Evolutionary conservation across 345 rosid genomes (phyloP).

Genomic region (Acer saccharum): DNA sequence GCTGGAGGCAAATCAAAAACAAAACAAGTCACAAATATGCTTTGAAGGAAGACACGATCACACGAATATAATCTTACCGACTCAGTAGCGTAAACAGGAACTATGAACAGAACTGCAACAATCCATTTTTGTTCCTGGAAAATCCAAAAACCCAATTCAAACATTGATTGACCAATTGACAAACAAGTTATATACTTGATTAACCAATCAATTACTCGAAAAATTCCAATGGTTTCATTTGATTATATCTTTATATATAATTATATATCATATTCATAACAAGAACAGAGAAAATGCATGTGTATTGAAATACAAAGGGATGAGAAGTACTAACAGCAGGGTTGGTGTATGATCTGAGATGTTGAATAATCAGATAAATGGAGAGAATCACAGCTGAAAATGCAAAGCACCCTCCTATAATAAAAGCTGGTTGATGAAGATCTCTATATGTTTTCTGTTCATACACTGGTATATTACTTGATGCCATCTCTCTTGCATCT

Average conservation of each 20-base stretch:
- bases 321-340: constrained; percentile 49
- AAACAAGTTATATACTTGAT: no score
- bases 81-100: constrained; percentile 83
- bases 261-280: background rate
- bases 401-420: constrained; percentile 71
- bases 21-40: background rate
- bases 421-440: constrained; percentile 55
- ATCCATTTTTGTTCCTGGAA: constrained; percentile 91
- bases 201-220: background rate
- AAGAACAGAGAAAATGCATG: background rate
- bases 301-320: background rate
- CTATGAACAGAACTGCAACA: constrained; percentile 76
- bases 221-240: background rate
- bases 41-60: background rate
- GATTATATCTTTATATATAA: background rate
- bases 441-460: constrained; percentile 35
- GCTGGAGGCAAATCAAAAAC: background rate
- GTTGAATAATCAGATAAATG: constrained; percentile 52
- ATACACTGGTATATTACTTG: constrained; percentile 11
- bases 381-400: constrained; percentile 59
- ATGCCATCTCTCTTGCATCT: constrained; percentile 28
- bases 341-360: constrained; percentile 82
- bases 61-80: constrained; percentile 51
- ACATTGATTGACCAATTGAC: background rate
- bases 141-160: constrained; percentile 7